Evolutionary conservation across 164 flowering plant species (phyloP).

Genomic region (Sextonia rubra): DNA sequence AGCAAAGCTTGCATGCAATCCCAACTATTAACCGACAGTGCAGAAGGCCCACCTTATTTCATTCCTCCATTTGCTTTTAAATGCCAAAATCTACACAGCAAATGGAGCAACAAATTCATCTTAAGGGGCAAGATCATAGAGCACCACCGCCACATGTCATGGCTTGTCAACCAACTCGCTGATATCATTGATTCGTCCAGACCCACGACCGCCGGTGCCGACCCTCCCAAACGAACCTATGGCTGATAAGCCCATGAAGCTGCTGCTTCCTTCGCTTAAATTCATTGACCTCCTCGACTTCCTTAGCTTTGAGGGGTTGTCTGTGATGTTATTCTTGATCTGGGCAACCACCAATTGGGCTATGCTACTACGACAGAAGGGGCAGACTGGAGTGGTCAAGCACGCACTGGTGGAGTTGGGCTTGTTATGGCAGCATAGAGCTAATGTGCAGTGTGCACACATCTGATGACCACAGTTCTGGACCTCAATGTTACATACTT

Average conservation of each 20-base stretch:
- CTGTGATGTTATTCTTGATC: constrained; percentile 26
- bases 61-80: background rate
- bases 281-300: constrained; percentile 37
- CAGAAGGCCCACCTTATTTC: constrained; percentile 10
- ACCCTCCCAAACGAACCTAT: constrained; percentile 53
- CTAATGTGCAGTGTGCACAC: constrained; percentile 96
- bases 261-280: constrained; percentile 81
- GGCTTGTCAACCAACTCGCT: constrained; percentile 54
- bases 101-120: background rate
- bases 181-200: constrained; percentile 59
- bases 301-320: constrained; percentile 40
- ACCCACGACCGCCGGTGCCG: constrained; percentile 53
- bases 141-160: constrained; percentile 7
- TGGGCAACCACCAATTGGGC: constrained; percentile 61
- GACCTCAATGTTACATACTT: constrained; percentile 84
- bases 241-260: constrained; percentile 67
- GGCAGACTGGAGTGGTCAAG: constrained; percentile 66
- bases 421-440: constrained; percentile 90
- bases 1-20: background rate
- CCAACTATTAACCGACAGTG: constrained; percentile 5
- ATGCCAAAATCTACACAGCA: constrained; percentile 14
- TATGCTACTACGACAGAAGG: constrained; percentile 86
- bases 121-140: background rate
- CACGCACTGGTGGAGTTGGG: constrained; percentile 69
- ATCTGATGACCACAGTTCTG: constrained; percentile 91